Conservation (phyloP, 1,284 basidiomycete species). For the Pyrrhoderma noxium region DNA sequence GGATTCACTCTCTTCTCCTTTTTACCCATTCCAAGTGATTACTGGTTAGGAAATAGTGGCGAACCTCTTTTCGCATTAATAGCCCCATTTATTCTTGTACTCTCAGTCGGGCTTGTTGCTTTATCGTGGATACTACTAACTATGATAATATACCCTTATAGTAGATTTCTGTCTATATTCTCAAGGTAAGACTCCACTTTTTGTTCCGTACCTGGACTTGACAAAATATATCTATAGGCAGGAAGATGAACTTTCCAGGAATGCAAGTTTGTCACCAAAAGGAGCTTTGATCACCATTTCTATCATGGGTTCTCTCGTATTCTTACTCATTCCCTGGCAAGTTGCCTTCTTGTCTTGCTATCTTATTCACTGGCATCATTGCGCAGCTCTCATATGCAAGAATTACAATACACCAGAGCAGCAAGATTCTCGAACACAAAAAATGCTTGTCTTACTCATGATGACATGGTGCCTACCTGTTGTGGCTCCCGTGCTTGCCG, state of each 20-base stretch:
- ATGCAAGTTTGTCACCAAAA: conserved; percentile 32
- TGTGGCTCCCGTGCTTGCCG: conserved; percentile 71
- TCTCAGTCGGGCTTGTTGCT: conserved; percentile 53
- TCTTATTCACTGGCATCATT: conserved; percentile 66
- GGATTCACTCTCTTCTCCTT: conserved; percentile 40
- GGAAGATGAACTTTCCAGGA: conserved; percentile 27
- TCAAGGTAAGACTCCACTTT: conserved; percentile 15
- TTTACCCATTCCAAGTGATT: conserved; percentile 46
- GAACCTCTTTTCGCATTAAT: conserved; percentile 41
- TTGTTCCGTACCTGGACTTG: conserved; percentile 2
- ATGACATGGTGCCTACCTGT: conserved; percentile 82
- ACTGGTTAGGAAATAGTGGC: conserved; percentile 54
- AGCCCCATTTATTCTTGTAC: conserved; percentile 47
- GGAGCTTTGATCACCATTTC: conserved; percentile 52
- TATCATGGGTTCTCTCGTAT: conserved; percentile 58
- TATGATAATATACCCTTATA: conserved; percentile 37
- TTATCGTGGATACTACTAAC: conserved; percentile 49
- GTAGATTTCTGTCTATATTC: conserved; percentile 26
- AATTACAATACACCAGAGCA: neutral
- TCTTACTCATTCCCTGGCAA: conserved; percentile 81
- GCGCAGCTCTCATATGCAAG: conserved; percentile 29
- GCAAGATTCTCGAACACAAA: conserved; percentile 29
- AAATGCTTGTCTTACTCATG: conserved; percentile 61
- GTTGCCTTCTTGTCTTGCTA: conserved; percentile 82
- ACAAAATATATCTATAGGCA: neutral